These are phyloP conservation scores for Thuja plicata DNA, from an alignment of 83 land plant species.

Conservation along the genomic window DNA sequence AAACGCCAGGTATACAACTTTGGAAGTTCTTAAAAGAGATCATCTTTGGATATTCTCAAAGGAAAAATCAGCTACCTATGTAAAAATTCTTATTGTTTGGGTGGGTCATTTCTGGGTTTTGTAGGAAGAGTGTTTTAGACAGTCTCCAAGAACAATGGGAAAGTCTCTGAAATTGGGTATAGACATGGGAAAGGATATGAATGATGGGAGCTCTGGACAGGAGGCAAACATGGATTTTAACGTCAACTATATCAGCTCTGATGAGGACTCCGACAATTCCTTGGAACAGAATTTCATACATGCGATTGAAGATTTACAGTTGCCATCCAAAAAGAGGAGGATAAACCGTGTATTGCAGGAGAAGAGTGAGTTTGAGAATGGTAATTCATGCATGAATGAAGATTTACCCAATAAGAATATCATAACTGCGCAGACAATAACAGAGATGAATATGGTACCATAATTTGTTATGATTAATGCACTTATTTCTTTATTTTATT, in stretches of 20 bases:
- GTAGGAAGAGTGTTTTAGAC: background rate
- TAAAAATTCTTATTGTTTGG: background rate
- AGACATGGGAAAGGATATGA: background rate
- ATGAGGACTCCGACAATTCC: background rate
- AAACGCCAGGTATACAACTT: background rate
- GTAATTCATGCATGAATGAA: background rate
- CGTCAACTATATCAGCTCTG: background rate
- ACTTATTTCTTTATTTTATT: too few species aligned
- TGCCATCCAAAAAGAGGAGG: conserved; percentile 3
- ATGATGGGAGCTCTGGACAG: background rate
- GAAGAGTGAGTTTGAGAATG: background rate
- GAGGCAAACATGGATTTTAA: background rate
- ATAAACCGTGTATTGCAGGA: background rate
- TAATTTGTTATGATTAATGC: background rate
- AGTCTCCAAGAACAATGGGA: background rate
- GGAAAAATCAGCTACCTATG: background rate
- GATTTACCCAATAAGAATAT: background rate
- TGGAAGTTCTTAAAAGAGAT: background rate
- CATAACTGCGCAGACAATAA: background rate
- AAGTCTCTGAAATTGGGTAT: background rate
- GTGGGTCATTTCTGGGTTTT: background rate
- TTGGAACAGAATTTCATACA: background rate
- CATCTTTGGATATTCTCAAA: too few species aligned
- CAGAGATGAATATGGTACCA: background rate
- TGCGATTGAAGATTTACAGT: background rate